Percentiles rank a stretch among this genome's conserved stretches.
These are phyloP conservation scores for Punica granatum DNA, from an alignment of 345 rosid species.

Conservation along the genomic window DNA sequence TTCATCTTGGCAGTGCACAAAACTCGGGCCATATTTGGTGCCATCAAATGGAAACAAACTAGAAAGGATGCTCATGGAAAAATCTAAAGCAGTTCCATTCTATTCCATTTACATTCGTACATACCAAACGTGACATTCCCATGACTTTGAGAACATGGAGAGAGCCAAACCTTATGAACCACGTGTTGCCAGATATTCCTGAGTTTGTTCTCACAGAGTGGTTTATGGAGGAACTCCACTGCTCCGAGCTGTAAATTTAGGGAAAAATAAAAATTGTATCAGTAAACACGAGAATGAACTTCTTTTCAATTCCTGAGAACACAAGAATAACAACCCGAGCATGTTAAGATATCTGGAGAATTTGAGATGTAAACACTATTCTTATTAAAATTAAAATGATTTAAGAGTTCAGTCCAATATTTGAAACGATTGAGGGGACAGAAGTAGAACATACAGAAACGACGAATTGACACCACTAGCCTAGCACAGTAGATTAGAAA, in stretches of 20 bases:
- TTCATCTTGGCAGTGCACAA: background rate
- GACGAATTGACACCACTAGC: background rate
- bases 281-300: background rate
- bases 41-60: background rate
- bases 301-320: background rate
- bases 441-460: background rate
- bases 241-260: slow-evolving; percentile 84
- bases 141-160: background rate
- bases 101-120: background rate
- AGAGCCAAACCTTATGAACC: slow-evolving; percentile 64
- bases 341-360: background rate
- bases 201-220: slow-evolving; percentile 71
- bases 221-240: slow-evolving; percentile 88
- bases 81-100: background rate
- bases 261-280: background rate
- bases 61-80: background rate
- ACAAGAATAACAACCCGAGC: background rate
- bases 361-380: background rate
- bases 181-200: slow-evolving; percentile 97
- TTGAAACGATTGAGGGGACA: background rate
- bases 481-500: background rate
- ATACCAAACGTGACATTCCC: background rate
- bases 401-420: background rate
- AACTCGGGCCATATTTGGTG: background rate
- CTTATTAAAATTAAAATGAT: no score